These are phyloP conservation scores for Tranzscheliella williamsii DNA, from an alignment of 1,284 basidiomycete species.

Conservation along the genomic window DNA sequence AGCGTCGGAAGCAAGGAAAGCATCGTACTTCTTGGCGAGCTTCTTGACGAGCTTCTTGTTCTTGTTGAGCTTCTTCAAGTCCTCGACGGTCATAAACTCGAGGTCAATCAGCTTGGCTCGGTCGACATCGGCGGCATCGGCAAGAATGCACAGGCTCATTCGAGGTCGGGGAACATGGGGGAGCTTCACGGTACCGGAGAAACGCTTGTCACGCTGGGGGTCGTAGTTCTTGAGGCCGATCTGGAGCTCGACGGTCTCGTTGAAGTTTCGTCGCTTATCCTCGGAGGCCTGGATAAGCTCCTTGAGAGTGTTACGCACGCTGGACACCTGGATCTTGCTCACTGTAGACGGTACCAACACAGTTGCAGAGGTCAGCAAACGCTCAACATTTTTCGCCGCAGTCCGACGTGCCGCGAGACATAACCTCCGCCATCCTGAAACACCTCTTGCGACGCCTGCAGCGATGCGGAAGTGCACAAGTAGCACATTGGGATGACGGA, in stretches of 20 bases:
- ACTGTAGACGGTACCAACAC: not conserved
- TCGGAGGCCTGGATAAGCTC: constrained; percentile 56
- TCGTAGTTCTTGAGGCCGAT: constrained; percentile 62
- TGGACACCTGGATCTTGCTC: constrained; percentile 57
- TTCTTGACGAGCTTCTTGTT: constrained; percentile 99
- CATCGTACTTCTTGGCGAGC: constrained; percentile 99
- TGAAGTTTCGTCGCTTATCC: constrained; percentile 60
- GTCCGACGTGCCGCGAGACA: no score
- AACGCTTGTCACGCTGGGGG: constrained; percentile 62
- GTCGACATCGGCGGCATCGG: constrained; percentile 98
- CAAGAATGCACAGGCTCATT: constrained; percentile 99
- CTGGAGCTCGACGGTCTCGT: constrained; percentile 61
- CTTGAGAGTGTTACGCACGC: constrained; percentile 57
- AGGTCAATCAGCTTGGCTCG: constrained; percentile 95
- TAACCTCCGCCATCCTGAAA: no score
- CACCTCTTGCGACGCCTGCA: no score
- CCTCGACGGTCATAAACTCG: constrained; percentile 97
- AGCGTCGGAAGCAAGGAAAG: constrained; percentile 95
- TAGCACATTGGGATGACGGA: no score
- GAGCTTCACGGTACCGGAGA: constrained; percentile 68
- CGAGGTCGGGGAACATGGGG: constrained; percentile 95
- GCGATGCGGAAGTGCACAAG: no score
- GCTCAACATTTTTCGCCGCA: no score
- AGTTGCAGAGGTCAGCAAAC: not conserved
- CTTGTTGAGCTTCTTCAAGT: constrained; percentile 99